Conservation (phyloP, 2,329 filamentous ascomycete genomes). For the Talaromyces sp. region DNA sequence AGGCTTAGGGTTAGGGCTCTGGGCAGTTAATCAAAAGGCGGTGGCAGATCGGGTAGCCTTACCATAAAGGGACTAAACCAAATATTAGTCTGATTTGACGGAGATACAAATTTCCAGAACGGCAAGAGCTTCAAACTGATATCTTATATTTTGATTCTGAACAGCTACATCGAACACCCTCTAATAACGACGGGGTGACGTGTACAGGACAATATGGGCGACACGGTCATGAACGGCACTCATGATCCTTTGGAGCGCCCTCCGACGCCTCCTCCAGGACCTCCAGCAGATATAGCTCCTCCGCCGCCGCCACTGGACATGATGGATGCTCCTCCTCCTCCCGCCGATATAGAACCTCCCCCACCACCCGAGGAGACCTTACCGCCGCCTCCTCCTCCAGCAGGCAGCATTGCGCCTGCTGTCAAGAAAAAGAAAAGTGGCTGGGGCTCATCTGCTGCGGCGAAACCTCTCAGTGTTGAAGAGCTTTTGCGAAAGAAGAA, state of each 20-base stretch:
- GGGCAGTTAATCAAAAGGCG: neutral
- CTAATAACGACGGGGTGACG: neutral
- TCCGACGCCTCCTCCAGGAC: conserved; percentile 37
- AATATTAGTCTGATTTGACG: neutral
- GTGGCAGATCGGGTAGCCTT: neutral
- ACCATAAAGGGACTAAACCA: neutral
- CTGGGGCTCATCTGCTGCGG: conserved; percentile 43
- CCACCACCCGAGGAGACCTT: conserved; percentile 37
- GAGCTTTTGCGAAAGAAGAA: conserved; percentile 81
- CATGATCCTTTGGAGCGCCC: conserved; percentile 37
- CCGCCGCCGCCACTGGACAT: conserved; percentile 39
- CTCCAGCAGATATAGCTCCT: conserved; percentile 42
- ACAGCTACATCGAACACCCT: neutral
- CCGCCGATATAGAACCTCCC: conserved; percentile 37
- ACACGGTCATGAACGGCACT: conserved; percentile 26
- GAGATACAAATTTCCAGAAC: neutral
- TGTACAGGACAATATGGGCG: conserved; percentile 28
- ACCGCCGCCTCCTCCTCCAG: conserved; percentile 35
- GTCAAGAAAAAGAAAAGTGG: conserved; percentile 49
- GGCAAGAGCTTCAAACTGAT: neutral
- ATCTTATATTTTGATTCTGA: neutral
- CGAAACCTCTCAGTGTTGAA: conserved; percentile 69
- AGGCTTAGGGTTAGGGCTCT: neutral
- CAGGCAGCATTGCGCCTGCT: conserved; percentile 35
- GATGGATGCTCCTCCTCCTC: conserved; percentile 41